A percentile compares a stretch with the other conserved stretches of the same genome.
phyloP scores from a whole-genome alignment of 1,139 yeast species.

The Blastobotrys petasosporus region DNA sequence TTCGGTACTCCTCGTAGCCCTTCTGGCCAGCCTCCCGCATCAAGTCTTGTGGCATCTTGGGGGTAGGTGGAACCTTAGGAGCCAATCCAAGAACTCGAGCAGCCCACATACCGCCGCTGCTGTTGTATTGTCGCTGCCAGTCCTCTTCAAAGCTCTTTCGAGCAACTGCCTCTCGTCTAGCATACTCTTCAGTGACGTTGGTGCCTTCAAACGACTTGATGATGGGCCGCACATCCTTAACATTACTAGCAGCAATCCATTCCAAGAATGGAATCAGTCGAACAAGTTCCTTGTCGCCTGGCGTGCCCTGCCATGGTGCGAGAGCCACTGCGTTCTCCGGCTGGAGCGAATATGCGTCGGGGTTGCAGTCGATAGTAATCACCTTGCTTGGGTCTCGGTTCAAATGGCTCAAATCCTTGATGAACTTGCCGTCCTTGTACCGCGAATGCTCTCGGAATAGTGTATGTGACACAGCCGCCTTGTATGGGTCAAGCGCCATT shows the following conservation, averaged over 20 bases:
- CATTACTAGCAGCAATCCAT: conserved; percentile 87
- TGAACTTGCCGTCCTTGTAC: conserved; percentile 73
- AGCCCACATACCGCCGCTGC: conserved; percentile 45
- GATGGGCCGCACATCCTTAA: conserved; percentile 86
- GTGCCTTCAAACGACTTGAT: conserved; percentile 62
- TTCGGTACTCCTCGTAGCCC: conserved; percentile 79
- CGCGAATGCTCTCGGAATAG: conserved; percentile 88
- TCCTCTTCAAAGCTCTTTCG: conserved; percentile 67
- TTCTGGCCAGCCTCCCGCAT: conserved; percentile 91
- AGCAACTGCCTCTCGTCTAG: conserved; percentile 65
- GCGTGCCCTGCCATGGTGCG: conserved; percentile 78
- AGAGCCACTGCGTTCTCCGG: conserved; percentile 88
- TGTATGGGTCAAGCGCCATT: conserved; percentile 86
- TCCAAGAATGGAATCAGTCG: conserved; percentile 87
- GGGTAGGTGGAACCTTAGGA: conserved; percentile 46
- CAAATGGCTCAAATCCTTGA: conserved; percentile 74
- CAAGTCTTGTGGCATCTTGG: conserved; percentile 85
- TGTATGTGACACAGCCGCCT: conserved; percentile 81
- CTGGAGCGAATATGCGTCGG: conserved; percentile 69
- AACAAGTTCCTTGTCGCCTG: conserved; percentile 70
- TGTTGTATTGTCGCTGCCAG: conserved; percentile 45
- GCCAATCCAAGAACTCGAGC: conserved; percentile 61
- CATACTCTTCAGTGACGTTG: conserved; percentile 73
- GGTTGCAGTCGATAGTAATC: conserved; percentile 70
- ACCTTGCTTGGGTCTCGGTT: conserved; percentile 87